These are phyloP conservation scores for Paecilomyces sp. DNA, from an alignment of 2,329 filamentous ascomycete genomes.

Conservation along the genomic window DNA sequence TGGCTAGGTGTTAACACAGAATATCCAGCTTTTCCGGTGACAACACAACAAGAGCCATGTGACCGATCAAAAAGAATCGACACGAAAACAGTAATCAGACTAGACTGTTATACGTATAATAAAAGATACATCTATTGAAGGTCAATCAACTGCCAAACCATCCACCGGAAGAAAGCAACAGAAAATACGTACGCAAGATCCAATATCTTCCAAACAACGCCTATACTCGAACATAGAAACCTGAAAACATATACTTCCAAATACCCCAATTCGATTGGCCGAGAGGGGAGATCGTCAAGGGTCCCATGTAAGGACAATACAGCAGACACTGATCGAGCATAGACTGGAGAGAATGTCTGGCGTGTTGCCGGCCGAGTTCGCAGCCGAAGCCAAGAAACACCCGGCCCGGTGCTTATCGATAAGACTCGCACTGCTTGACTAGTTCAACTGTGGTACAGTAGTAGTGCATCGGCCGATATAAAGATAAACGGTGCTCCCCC, in stretches of 20 bases:
- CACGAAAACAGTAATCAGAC: not conserved
- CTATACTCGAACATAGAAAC: not conserved
- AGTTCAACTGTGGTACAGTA: not conserved
- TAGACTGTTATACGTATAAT: not conserved
- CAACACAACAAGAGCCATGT: not conserved
- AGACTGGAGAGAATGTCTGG: not conserved
- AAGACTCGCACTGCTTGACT: not conserved
- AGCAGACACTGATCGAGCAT: not conserved
- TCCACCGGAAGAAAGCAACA: not conserved
- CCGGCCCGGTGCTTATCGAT: not conserved
- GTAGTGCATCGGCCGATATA: not conserved
- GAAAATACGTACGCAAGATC: not conserved
- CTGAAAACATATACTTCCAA: not conserved
- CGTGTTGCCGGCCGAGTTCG: not conserved
- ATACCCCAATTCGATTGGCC: not conserved
- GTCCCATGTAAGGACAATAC: not conserved
- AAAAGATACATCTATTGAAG: not conserved
- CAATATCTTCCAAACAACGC: not conserved
- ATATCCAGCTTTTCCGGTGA: not conserved
- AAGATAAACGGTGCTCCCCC: not conserved
- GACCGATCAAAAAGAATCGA: not conserved
- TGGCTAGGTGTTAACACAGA: not conserved
- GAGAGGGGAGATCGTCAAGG: not conserved
- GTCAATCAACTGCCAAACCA: not conserved
- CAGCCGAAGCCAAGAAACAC: not conserved